Evolutionary conservation across 2,329 filamentous ascomycete genomes (phyloP).

Genomic region (Penicillium sp.): DNA sequence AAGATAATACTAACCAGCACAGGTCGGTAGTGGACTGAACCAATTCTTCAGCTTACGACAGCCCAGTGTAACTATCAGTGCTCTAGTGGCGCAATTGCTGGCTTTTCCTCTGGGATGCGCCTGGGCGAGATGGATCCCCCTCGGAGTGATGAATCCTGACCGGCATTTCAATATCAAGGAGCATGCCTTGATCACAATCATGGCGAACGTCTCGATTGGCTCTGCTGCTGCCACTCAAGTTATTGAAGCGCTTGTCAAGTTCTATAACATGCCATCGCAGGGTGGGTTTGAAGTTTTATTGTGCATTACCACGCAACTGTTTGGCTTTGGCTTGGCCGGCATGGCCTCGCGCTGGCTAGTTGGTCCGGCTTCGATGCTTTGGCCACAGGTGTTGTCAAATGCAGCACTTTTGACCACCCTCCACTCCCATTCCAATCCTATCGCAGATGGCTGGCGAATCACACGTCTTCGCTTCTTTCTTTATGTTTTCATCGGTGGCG

Average conservation of each 20-base stretch:
- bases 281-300: slow-evolving; percentile 62
- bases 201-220: slow-evolving; percentile 50
- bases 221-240: slow-evolving; percentile 43
- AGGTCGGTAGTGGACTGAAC: slow-evolving; percentile 41
- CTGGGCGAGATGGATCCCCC: slow-evolving; percentile 40
- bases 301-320: slow-evolving; percentile 61
- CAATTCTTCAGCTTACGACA: slow-evolving; percentile 43
- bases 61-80: slow-evolving; percentile 41
- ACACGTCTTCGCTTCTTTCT: slow-evolving; percentile 41
- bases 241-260: slow-evolving; percentile 45
- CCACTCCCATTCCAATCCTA: slow-evolving; percentile 33
- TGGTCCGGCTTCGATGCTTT: slow-evolving; percentile 63
- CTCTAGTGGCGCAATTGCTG: slow-evolving; percentile 45
- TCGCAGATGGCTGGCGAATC: slow-evolving; percentile 46
- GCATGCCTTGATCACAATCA: slow-evolving; percentile 47
- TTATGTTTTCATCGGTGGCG: slow-evolving; percentile 33
- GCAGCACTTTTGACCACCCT: slow-evolving; percentile 48
- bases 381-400: slow-evolving; percentile 58
- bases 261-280: slow-evolving; percentile 58
- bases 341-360: slow-evolving; percentile 59
- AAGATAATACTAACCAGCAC: neutral
- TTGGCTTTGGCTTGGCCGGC: slow-evolving; percentile 65
- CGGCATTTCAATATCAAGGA: slow-evolving; percentile 43
- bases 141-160: slow-evolving; percentile 46
- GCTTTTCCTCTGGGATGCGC: slow-evolving; percentile 47